Evolutionary conservation across 2,329 filamentous ascomycete species (phyloP), one percentile per base, ranked within the genome.

Genomic region (Sporothrix pallida): DNA sequence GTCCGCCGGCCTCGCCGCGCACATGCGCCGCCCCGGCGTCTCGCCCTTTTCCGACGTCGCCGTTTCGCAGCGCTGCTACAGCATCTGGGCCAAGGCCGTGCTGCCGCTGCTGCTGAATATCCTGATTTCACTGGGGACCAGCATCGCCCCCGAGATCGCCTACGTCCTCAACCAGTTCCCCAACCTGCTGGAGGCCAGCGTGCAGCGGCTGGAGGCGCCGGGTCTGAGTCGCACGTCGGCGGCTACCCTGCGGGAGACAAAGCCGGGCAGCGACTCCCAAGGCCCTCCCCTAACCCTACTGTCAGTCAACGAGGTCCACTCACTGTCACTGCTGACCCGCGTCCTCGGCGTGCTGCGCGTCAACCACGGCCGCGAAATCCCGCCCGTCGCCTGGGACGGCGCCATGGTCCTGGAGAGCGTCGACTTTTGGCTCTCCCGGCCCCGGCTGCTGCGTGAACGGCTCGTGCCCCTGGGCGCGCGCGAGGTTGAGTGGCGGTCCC

Each of bases 131-230:
- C 89, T 99, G 20, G 94, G 94, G 12, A 87, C 90, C 0, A 92
- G 93, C 1, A 90, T 97, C 65, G 95, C 94, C 0, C 89, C 91
- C 0, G 96, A 99, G 81, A 89, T 98, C 6, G 89, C 92, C 0
- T 91, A 91, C 74, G 97, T 98, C 80, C 86, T 99, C 42, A 97
- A 97, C 79, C 92, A 94, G 80, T 99, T 97, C 81, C 91, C 93
- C 12, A 88, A 90, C 65, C 90, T 98, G 74, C 86, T 99, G 10
- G 83, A 84, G 58, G 89, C 93, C 44, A 93, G 93, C 13, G 87
- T 92, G 8, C 88, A 90, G 70, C 88, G 92, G 0, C 90, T 98
- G 75, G 91, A 93, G 79, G 84, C 88, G 48, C 84, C 89, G 26
- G 82, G 87, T 0, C 84, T 86, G 6, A 88, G 85, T 76, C 85